Evolutionary conservation across 2,329 filamentous ascomycete species (phyloP).

Genomic region (Alternaria gansuensis): DNA sequence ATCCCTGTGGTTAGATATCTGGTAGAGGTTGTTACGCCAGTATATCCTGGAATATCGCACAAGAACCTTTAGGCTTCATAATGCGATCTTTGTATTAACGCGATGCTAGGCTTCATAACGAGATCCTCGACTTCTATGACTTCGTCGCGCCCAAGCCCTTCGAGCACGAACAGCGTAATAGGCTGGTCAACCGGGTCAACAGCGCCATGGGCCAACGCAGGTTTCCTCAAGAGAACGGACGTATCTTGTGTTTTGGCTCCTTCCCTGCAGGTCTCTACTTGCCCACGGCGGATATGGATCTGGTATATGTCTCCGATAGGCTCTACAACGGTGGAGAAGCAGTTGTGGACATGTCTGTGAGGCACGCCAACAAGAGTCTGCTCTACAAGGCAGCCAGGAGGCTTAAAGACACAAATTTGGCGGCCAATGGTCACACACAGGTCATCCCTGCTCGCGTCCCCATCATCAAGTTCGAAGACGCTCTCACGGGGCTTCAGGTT

Average conservation of each 20-base stretch:
- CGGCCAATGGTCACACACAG: constrained; percentile 64
- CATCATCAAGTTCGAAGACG: constrained; percentile 89
- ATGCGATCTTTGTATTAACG: constrained; percentile 4
- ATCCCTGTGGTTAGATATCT: not conserved
- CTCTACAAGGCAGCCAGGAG: constrained; percentile 71
- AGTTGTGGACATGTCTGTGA: constrained; percentile 45
- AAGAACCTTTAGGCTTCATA: not conserved
- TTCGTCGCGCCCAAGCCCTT: constrained; percentile 80
- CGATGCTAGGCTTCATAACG: constrained; percentile 76
- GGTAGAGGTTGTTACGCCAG: not conserved
- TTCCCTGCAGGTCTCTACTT: constrained; percentile 83
- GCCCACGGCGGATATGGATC: constrained; percentile 88
- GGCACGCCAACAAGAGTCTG: constrained; percentile 59
- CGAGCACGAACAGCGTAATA: constrained; percentile 77
- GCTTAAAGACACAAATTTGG: constrained; percentile 63
- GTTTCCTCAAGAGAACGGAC: constrained; percentile 55
- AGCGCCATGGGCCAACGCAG: constrained; percentile 59
- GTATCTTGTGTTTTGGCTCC: constrained; percentile 85
- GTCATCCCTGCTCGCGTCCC: constrained; percentile 86
- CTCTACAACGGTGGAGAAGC: constrained; percentile 62
- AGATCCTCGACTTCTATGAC: constrained; percentile 88
- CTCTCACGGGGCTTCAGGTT: constrained; percentile 78
- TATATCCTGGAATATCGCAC: not conserved
- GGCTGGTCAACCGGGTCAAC: constrained; percentile 75
- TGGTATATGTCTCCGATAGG: constrained; percentile 79